These are phyloP conservation scores for Pneumocystis oryctolagi DNA, from an alignment of 1,139 yeast species.

Conservation along the genomic window DNA sequence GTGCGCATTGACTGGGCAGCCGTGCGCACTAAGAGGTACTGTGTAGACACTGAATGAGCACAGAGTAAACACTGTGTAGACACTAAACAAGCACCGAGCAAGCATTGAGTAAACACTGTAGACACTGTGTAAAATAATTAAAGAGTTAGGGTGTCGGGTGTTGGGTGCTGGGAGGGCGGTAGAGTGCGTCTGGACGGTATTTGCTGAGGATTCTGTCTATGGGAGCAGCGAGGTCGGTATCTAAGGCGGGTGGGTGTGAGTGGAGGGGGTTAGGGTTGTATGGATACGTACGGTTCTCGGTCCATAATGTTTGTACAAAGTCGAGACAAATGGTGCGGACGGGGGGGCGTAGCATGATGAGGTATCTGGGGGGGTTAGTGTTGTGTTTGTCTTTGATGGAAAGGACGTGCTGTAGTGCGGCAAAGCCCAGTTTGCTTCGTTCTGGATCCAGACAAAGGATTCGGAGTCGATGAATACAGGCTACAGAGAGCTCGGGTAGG, in stretches of 20 bases:
- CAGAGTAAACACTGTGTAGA: too few species aligned
- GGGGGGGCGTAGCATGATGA: slow-evolving; percentile 87
- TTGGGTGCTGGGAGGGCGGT: too few species aligned
- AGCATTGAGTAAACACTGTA: too few species aligned
- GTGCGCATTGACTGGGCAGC: too few species aligned
- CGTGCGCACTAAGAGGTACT: too few species aligned
- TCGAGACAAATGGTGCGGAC: slow-evolving; percentile 48
- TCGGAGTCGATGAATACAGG: slow-evolving; percentile 47
- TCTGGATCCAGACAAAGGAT: slow-evolving; percentile 78
- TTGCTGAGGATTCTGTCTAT: slow-evolving; percentile 5
- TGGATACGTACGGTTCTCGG: slow-evolving; percentile 20
- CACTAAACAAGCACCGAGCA: too few species aligned
- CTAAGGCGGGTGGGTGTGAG: not conserved
- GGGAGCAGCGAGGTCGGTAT: not conserved
- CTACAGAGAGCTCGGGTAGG: slow-evolving; percentile 55
- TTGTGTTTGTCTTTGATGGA: not conserved
- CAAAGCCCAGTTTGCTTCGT: slow-evolving; percentile 51
- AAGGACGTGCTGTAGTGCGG: slow-evolving; percentile 15
- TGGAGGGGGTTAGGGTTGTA: not conserved
- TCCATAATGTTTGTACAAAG: slow-evolving; percentile 44
- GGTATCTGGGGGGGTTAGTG: slow-evolving; percentile 20
- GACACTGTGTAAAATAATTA: too few species aligned
- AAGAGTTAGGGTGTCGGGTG: too few species aligned
- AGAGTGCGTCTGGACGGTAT: slow-evolving; percentile 4
- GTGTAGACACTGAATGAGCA: too few species aligned